These are phyloP conservation scores for Penicillium italicum DNA, from an alignment of 2,329 filamentous ascomycete species.

Conservation along the genomic window DNA sequence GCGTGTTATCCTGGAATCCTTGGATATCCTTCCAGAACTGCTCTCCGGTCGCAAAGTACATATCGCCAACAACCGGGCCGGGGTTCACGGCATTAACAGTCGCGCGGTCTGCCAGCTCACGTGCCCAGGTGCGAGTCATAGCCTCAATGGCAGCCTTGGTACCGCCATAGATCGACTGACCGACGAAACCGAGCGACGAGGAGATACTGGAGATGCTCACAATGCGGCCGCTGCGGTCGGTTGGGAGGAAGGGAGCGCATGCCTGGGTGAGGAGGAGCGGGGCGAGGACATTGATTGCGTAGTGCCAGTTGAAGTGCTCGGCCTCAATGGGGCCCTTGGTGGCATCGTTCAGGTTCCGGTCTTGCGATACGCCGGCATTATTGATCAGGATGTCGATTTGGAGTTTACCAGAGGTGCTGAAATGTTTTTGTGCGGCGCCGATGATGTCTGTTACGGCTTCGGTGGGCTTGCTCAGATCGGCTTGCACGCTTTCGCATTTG, in stretches of 20 bases:
- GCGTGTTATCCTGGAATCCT: slow-evolving; percentile 61
- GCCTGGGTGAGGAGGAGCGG: slow-evolving; percentile 76
- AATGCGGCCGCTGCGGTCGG: slow-evolving; percentile 63
- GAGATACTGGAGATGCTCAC: slow-evolving; percentile 61
- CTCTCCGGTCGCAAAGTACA: slow-evolving; percentile 57
- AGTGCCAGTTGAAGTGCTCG: slow-evolving; percentile 67
- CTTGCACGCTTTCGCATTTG: slow-evolving; percentile 61
- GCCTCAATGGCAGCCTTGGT: slow-evolving; percentile 65
- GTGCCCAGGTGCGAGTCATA: slow-evolving; percentile 66
- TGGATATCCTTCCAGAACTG: slow-evolving; percentile 59
- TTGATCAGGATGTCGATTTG: slow-evolving; percentile 82
- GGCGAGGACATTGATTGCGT: slow-evolving; percentile 76
- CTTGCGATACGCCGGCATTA: slow-evolving; percentile 67
- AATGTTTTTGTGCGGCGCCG: slow-evolving; percentile 56
- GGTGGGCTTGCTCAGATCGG: slow-evolving; percentile 63
- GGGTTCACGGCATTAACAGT: slow-evolving; percentile 67
- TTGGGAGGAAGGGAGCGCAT: slow-evolving; percentile 64
- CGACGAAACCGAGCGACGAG: slow-evolving; percentile 54
- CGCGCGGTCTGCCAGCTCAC: slow-evolving; percentile 58
- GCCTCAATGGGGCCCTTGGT: slow-evolving; percentile 58
- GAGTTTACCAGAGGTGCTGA: slow-evolving; percentile 51
- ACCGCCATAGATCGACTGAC: slow-evolving; percentile 61
- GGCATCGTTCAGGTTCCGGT: slow-evolving; percentile 58
- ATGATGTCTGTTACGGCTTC: slow-evolving; percentile 59
- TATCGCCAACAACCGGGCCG: slow-evolving; percentile 63